A percentile compares a stretch with the other conserved stretches of the same genome.
Evolutionary conservation across 805 yeast genomes (phyloP).

Genomic region (Starmera amethionina): DNA sequence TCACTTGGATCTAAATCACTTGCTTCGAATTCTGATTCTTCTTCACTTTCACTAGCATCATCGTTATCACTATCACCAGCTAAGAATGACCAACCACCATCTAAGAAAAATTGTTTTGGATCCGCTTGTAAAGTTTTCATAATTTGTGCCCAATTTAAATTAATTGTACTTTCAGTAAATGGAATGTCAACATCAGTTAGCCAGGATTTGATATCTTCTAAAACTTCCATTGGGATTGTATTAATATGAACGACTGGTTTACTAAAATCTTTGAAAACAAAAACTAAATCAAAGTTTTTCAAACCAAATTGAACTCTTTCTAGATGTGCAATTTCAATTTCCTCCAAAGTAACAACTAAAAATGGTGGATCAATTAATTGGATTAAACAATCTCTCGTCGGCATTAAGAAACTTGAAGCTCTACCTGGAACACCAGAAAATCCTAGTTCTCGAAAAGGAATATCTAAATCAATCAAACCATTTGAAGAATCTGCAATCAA

Average conservation of each 20-base stretch:
- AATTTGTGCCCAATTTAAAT: slow-evolving; percentile 90
- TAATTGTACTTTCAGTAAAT: slow-evolving; percentile 87
- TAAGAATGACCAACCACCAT: slow-evolving; percentile 95
- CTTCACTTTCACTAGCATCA: slow-evolving; percentile 57
- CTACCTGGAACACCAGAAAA: slow-evolving; percentile 97
- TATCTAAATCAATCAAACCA: slow-evolving; percentile 79
- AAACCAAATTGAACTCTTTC: slow-evolving; percentile 97
- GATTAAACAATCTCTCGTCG: slow-evolving; percentile 92
- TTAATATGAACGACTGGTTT: slow-evolving; percentile 87
- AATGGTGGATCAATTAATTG: slow-evolving; percentile 94
- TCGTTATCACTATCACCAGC: slow-evolving; percentile 82
- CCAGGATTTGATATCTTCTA: slow-evolving; percentile 95
- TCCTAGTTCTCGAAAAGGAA: slow-evolving; percentile 92
- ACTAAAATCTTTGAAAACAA: slow-evolving; percentile 84
- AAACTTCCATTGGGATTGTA: slow-evolving; percentile 85
- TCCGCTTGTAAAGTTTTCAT: slow-evolving; percentile 91
- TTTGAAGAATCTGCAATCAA: slow-evolving; percentile 80
- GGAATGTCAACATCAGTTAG: slow-evolving; percentile 96
- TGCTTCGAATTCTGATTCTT: slow-evolving; percentile 45
- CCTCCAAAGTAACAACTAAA: slow-evolving; percentile 81
- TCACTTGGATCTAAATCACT: slow-evolving; percentile 34
- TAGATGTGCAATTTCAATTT: slow-evolving; percentile 88
- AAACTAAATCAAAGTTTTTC: slow-evolving; percentile 94
- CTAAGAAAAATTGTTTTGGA: slow-evolving; percentile 87
- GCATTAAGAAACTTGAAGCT: slow-evolving; percentile 90